Conservation (phyloP, 73 alveolate species). For the Paramecium tetraurelia region DNA sequence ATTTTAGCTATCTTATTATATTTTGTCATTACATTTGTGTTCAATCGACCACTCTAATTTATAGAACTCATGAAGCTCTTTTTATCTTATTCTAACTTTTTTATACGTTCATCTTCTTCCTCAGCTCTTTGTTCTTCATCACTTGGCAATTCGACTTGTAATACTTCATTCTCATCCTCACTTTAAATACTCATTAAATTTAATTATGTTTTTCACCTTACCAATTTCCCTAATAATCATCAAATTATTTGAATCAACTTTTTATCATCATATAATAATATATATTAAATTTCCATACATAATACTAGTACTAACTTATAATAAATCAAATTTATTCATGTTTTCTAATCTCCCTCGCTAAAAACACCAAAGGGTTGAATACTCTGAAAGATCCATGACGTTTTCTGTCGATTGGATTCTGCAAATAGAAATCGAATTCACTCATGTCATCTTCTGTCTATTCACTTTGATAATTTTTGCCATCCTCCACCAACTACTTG, state of each 20-base stretch:
- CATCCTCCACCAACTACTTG: background rate
- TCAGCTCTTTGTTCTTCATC: constrained; percentile 16
- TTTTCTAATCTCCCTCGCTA: background rate
- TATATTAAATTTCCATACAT: background rate
- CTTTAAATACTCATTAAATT: constrained; percentile 3
- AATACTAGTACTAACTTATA: background rate
- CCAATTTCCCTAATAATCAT: background rate
- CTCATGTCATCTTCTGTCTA: background rate
- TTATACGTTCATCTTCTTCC: background rate
- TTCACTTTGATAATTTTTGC: background rate
- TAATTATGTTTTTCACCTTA: background rate
- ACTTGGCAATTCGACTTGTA: background rate
- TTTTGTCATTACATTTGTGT: background rate
- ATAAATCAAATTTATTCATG: background rate
- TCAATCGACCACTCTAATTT: background rate
- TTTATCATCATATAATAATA: background rate
- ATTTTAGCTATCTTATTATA: background rate
- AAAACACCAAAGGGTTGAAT: background rate
- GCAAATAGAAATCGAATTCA: background rate
- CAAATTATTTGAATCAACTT: background rate
- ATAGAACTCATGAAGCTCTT: background rate
- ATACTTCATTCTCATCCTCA: constrained; percentile 29
- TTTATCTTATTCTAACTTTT: constrained; percentile 1
- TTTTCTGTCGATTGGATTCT: background rate
- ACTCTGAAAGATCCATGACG: background rate